Conservation (phyloP, 768 basidiomycete genomes). For the Suillus subalutaceus region DNA sequence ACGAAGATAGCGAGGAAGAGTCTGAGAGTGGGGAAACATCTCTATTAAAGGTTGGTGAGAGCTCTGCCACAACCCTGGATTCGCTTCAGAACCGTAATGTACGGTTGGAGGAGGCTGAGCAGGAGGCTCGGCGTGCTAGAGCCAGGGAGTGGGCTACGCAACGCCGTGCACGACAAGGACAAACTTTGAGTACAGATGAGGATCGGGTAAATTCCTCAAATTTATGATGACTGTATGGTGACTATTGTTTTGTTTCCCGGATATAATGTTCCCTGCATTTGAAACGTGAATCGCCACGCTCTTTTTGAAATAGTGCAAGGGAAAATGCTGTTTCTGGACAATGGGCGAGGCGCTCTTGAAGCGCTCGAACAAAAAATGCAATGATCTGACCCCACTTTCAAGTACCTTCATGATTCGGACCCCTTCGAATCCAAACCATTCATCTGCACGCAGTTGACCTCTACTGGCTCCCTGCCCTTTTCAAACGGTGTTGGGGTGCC, state of each 20-base stretch:
- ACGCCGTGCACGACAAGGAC: constrained; percentile 36
- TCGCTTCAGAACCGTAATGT: not conserved
- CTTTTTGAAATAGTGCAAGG: not conserved
- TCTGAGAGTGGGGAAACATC: not conserved
- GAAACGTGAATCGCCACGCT: not conserved
- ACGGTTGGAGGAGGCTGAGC: constrained; percentile 32
- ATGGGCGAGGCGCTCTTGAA: constrained; percentile 1
- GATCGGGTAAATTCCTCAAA: not conserved
- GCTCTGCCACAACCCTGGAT: not conserved
- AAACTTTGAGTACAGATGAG: not conserved
- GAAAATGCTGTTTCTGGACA: not conserved
- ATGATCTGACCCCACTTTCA: not conserved
- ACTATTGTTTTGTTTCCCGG: not conserved
- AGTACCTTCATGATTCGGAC: not conserved
- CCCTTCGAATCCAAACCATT: not conserved
- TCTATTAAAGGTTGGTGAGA: not conserved
- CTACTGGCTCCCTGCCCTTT: not conserved
- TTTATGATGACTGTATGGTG: not conserved
- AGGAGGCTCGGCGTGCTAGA: constrained; percentile 54
- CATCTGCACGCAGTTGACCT: not conserved
- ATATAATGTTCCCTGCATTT: not conserved
- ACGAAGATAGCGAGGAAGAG: constrained; percentile 39
- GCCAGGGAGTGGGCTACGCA: constrained; percentile 62
- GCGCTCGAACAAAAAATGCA: not conserved
- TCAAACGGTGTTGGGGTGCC: not conserved